phyloP scores from a whole-genome alignment of 805 yeast genomes.

The Saccharomycopsis fibuligera region DNA sequence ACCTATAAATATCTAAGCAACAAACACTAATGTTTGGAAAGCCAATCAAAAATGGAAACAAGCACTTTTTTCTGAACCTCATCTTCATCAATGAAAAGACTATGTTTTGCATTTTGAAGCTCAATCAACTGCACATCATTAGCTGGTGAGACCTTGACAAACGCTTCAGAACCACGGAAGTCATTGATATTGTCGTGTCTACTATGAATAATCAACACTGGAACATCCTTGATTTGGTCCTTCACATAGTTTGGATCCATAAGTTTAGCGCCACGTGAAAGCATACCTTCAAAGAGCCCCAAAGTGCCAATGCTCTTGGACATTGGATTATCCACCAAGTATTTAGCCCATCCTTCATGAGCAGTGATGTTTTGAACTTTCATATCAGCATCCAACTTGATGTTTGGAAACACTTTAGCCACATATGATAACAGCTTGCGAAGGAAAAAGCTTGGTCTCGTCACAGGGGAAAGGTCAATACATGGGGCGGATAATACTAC shows the following conservation, averaged over 20 bases:
- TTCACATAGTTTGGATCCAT: slow-evolving; percentile 30
- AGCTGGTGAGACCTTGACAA: slow-evolving; percentile 32
- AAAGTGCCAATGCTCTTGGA: slow-evolving; percentile 52
- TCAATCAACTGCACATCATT: slow-evolving; percentile 21
- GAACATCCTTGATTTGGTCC: slow-evolving; percentile 31
- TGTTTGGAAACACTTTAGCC: slow-evolving; percentile 39
- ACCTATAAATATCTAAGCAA: no score
- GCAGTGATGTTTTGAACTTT: slow-evolving; percentile 49
- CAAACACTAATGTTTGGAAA: not conserved
- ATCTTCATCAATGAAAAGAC: slow-evolving; percentile 36
- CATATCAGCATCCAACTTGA: slow-evolving; percentile 49
- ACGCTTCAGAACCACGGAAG: slow-evolving; percentile 39
- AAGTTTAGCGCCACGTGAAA: slow-evolving; percentile 52
- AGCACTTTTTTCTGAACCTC: slow-evolving; percentile 27
- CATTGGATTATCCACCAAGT: slow-evolving; percentile 33
- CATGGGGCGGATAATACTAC: slow-evolving; percentile 55
- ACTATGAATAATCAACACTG: slow-evolving; percentile 58
- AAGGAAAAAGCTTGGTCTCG: slow-evolving; percentile 45
- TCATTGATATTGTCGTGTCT: slow-evolving; percentile 56
- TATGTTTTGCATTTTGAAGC: slow-evolving; percentile 27
- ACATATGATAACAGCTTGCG: slow-evolving; percentile 37
- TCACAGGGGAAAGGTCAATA: slow-evolving; percentile 48
- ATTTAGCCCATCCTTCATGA: slow-evolving; percentile 40
- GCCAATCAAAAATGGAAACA: not conserved
- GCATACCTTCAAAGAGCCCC: slow-evolving; percentile 51